Conservation (phyloP, 306 rosid species). For the Trichosanthes cucumerina region DNA sequence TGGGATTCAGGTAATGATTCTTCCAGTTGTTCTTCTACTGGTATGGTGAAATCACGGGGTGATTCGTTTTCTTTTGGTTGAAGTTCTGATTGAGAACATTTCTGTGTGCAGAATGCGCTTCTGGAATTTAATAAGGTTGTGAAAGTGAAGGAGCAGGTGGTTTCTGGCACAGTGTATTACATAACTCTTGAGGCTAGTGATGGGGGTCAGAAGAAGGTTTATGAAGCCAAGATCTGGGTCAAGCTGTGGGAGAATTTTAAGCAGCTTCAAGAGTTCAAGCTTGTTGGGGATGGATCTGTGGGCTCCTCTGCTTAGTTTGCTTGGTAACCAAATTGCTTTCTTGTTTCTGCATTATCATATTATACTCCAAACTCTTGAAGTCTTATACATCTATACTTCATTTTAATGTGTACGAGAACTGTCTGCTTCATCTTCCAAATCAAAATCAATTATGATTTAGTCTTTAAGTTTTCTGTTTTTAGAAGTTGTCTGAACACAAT, state of each 20-base stretch:
- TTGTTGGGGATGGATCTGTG: conserved; percentile 24
- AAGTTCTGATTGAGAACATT: not conserved
- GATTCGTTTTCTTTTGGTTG: not conserved
- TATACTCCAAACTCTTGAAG: not conserved
- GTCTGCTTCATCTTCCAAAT: not conserved
- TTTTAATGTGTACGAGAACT: not conserved
- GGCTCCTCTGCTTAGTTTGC: conserved; percentile 3
- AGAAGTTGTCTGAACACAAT: not conserved
- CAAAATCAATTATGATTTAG: not conserved
- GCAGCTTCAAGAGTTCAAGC: conserved; percentile 68
- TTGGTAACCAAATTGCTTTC: not conserved
- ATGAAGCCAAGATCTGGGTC: conserved; percentile 85
- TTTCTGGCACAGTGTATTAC: conserved; percentile 63
- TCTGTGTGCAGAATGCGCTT: conserved; percentile 6
- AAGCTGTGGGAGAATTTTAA: conserved; percentile 80
- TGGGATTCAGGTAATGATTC: not conserved
- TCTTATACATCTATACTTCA: not conserved
- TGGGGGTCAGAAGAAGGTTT: conserved; percentile 63
- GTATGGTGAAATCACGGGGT: not conserved
- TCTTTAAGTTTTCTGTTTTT: not conserved
- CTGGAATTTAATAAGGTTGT: conserved; percentile 10
- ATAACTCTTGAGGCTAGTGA: conserved; percentile 63
- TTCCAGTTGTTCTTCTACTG: not conserved
- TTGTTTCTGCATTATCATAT: not conserved
- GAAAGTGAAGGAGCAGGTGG: conserved; percentile 22